Conservation (phyloP, 2,329 filamentous ascomycete genomes). For the Phialemonium atrogriseum region DNA sequence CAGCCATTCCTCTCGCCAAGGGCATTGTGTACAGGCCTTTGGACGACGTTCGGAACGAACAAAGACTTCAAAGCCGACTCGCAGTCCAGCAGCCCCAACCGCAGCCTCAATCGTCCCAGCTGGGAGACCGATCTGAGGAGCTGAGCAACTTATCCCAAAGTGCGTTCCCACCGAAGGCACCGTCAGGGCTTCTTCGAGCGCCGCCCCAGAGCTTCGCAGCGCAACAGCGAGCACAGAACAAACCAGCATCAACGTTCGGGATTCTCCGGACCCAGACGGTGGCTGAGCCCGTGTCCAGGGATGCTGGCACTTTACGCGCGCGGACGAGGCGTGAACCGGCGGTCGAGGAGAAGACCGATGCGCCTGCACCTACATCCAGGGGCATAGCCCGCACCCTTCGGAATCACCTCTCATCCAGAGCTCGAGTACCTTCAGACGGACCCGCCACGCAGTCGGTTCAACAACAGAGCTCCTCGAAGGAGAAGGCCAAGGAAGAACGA, state of each 20-base stretch:
- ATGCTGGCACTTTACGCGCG: constrained; percentile 16
- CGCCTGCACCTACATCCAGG: constrained; percentile 3
- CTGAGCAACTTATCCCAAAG: constrained; percentile 20
- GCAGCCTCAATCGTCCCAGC: constrained; percentile 5
- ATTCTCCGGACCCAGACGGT: constrained; percentile 22
- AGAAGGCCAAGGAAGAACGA: constrained; percentile 17
- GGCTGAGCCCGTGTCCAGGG: constrained; percentile 20
- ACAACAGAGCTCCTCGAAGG: constrained; percentile 14
- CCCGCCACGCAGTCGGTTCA: no score
- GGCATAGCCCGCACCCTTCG: constrained; percentile 11
- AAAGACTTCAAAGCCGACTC: constrained; percentile 26
- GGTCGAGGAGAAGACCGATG: constrained; percentile 6
- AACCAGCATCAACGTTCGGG: constrained; percentile 24
- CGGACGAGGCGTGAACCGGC: constrained; percentile 3
- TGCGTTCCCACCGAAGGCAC: constrained; percentile 14
- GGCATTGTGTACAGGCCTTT: constrained; percentile 58
- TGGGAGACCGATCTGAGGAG: constrained; percentile 23
- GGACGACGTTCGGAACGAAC: constrained; percentile 51
- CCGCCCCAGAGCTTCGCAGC: constrained; percentile 59
- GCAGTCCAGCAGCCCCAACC: constrained; percentile 3
- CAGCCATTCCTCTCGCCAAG: constrained; percentile 52
- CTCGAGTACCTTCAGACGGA: background rate
- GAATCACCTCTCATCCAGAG: constrained; percentile 10
- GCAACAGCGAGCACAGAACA: constrained; percentile 52
- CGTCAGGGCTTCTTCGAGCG: constrained; percentile 38